Percentiles rank a stretch among this genome's conserved stretches.
Evolutionary conservation across 169 alveolate genomes (phyloP).

Genomic region (Plasmodium malariae): DNA sequence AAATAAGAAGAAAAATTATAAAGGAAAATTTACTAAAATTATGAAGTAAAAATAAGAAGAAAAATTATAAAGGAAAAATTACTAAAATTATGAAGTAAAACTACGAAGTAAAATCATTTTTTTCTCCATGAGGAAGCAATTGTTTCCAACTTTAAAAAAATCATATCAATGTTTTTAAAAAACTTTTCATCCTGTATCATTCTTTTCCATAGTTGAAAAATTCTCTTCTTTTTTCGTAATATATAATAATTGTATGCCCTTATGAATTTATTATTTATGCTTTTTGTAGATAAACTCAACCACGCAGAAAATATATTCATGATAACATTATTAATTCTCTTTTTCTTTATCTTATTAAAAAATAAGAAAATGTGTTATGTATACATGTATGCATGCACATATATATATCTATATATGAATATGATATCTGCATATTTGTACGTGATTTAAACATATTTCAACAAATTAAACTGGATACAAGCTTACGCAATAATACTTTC

Average conservation of each 20-base stretch:
- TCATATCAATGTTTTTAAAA: slow-evolving; percentile 53
- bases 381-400: neutral
- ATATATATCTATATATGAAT: neutral
- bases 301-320: slow-evolving; percentile 34
- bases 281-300: slow-evolving; percentile 16
- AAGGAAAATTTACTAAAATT: neutral
- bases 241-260: slow-evolving; percentile 50
- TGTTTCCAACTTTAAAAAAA: slow-evolving; percentile 41
- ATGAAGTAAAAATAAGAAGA: neutral
- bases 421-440: slow-evolving; percentile 3
- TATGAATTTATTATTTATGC: slow-evolving; percentile 29
- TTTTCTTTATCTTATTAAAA: slow-evolving; percentile 48
- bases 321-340: slow-evolving; percentile 24
- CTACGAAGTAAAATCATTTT: slow-evolving; percentile 14
- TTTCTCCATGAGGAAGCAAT: slow-evolving; percentile 64
- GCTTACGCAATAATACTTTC: slow-evolving; percentile 30
- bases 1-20: neutral
- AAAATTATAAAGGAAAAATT: neutral
- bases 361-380: neutral
- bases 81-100: neutral
- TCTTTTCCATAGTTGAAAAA: slow-evolving; percentile 55
- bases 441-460: neutral
- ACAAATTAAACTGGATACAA: neutral
- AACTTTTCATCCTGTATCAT: slow-evolving; percentile 37
- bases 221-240: slow-evolving; percentile 43